Evolutionary conservation across 2,329 filamentous ascomycete species (phyloP), one percentile per base, ranked within the genome.

Genomic region (Alternaria angustiovoidea): DNA sequence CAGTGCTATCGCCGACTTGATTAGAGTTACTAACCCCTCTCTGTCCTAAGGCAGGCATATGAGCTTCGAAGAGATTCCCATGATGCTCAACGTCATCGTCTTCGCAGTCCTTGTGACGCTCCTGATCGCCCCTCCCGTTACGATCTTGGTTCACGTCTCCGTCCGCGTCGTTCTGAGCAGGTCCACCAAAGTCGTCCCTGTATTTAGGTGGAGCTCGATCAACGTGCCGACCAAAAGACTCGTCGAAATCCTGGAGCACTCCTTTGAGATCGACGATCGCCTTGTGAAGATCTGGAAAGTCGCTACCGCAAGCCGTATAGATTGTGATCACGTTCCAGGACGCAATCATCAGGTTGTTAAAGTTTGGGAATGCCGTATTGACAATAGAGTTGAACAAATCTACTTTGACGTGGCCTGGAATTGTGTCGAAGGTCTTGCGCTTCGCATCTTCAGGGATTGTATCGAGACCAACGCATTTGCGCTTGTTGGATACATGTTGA

Each of bases 271-370:
- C 69, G 1, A 63, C 62, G 4, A 76, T 67, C 2, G 65, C 63
- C 5, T 54, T 62, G 43, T 75, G 69, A 11, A 77, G 63, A 9
- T 69, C 71, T 1, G 65, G 59, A 22, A 71, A 71, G 51, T 76
- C 70, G 12, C 63, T 72, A 1, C 72, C 73, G 2, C 67, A 58
- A 18, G 67, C 60, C 18, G 63, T 57, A 51, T 75, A 74, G n/a
- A 77, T 61, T 0, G 67, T 69, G 3, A 75, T 66, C 3, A 74
- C 69, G 34, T 76, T 77, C 73, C 73, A 76, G 0, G 69, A 63
- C 14, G 74, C 73, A 47, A 66, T 69, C 62, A 76, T 67, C 46
- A 76, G 30, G 36, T 73, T 70, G 42, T 76, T 70, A 51, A 75
- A 74, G 38, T 69, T 68, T 1, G 75, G 73, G 8, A 76, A 71